phyloP scores from a whole-genome alignment of 2,329 filamentous ascomycete genomes.

The Neurospora crassa region DNA sequence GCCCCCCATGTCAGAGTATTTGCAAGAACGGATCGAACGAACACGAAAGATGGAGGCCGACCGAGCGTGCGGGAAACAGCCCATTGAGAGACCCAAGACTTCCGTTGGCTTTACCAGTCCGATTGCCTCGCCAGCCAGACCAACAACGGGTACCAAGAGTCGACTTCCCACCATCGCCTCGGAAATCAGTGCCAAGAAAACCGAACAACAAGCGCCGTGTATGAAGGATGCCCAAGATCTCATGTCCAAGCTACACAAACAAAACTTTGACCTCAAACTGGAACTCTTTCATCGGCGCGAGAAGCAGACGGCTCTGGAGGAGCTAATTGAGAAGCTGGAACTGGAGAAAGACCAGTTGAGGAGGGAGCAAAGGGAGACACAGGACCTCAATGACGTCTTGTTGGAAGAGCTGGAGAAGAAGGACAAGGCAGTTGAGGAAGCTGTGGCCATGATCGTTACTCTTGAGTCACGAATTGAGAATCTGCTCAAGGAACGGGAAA shows the following conservation, averaged over 20 bases:
- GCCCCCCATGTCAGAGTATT: conserved; percentile 36
- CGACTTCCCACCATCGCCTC: conserved; percentile 34
- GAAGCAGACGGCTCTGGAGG: conserved; percentile 50
- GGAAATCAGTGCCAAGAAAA: conserved; percentile 34
- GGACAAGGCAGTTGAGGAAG: conserved; percentile 62
- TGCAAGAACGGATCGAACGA: conserved; percentile 45
- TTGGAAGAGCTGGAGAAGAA: conserved; percentile 45
- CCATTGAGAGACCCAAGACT: background rate
- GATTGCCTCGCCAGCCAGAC: background rate
- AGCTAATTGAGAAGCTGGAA: conserved; percentile 45
- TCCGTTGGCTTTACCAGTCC: background rate
- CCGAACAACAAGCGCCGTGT: conserved; percentile 18
- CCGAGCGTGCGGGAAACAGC: conserved; percentile 21
- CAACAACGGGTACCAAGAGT: conserved; percentile 16
- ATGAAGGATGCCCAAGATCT: background rate
- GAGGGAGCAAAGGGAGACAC: conserved; percentile 20
- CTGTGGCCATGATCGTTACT: conserved; percentile 57
- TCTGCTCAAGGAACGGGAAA: conserved; percentile 42
- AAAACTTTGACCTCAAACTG: conserved; percentile 69
- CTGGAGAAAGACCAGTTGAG: conserved; percentile 35
- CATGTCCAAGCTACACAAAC: conserved; percentile 59
- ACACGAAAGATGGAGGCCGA: conserved; percentile 41
- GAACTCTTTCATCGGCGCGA: conserved; percentile 62
- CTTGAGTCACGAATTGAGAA: conserved; percentile 52
- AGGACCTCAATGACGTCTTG: conserved; percentile 49